Evolutionary conservation across 75 land plant genomes (phyloP), one percentile per base, ranked within the genome.

Genomic region (Cupressus sempervirens): DNA sequence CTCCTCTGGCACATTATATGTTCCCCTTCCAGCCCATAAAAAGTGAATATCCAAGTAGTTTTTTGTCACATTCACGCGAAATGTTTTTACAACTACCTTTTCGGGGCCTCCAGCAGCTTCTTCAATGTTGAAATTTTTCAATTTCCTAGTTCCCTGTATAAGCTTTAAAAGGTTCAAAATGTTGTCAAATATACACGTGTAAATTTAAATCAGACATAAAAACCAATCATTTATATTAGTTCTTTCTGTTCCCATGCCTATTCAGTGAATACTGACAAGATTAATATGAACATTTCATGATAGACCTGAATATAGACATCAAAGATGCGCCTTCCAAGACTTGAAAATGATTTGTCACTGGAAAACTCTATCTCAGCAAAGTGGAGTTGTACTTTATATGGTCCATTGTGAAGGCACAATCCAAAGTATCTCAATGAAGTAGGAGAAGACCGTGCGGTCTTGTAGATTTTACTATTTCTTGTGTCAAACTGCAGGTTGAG

Each of bases 11-110:
- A 90, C 84, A 34, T 90, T 86, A 20, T 89, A 90, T 38, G 93
- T 93, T 34, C 95, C 95, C 72, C 80, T 90, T 52, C 95, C 86
- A 53, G 81, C 50, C 86, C 86, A 85, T 32, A 80, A 80, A 85
- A 85, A 30, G 62, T 85, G 86, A 30, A 80, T 53, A 35, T 85
- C 86, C 40, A 85, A 82, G n/a, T 76, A 50, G 36, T 85, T 85
- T 36, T 80, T 50, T 9, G 83, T 30, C 10, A 85, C 86, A 43
- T 52, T 76, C 29, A 23, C 58, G 32, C 3, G 20, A 50, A 38
- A 80, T 1, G 0, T 26, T 53, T 50, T 85, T 10, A 85, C 82
- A 18, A 85, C 7, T 36, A 65, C 56, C 81, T 23, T 50, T 20
- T 3, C 50, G 0, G 83, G 34, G 7, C 36, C 58, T 46, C 58